Evolutionary conservation across 345 rosid species (phyloP).

Genomic region (Kandelia obovata): DNA sequence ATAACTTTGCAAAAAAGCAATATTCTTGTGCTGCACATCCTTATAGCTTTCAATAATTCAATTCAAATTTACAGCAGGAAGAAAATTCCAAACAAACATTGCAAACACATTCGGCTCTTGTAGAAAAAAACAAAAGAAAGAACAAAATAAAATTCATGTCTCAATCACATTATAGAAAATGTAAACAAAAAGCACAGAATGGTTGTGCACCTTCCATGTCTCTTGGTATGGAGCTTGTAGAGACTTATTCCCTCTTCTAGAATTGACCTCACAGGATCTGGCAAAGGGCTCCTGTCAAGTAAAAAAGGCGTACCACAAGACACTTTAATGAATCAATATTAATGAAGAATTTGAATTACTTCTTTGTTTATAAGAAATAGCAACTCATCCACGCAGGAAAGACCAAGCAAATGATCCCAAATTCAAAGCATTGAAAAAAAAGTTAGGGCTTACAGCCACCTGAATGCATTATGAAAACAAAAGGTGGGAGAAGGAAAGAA

Average conservation of each 20-base stretch:
- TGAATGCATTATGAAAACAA: too few species aligned
- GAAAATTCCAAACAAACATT: neutral
- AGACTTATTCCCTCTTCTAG: conserved; percentile 82
- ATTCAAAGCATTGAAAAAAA: too few species aligned
- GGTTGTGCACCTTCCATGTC: conserved; percentile 69
- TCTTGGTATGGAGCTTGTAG: conserved; percentile 62
- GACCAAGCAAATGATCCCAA: too few species aligned
- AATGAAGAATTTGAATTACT: neutral
- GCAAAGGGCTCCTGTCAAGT: conserved; percentile 63
- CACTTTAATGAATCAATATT: neutral
- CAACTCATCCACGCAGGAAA: too few species aligned
- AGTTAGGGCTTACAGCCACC: too few species aligned
- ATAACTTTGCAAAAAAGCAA: too few species aligned
- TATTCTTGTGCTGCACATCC: too few species aligned
- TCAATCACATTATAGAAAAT: neutral
- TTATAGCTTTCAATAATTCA: too few species aligned
- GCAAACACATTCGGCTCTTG: neutral
- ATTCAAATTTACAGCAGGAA: neutral
- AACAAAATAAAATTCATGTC: neutral
- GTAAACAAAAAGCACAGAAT: neutral
- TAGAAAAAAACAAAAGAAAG: neutral
- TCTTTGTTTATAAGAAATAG: neutral
- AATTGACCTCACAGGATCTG: conserved; percentile 56
- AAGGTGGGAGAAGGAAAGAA: too few species aligned
- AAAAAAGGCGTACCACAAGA: conserved; percentile 4